phyloP scores from a whole-genome alignment of 306 rosid genomes.

The Cercis canadensis region DNA sequence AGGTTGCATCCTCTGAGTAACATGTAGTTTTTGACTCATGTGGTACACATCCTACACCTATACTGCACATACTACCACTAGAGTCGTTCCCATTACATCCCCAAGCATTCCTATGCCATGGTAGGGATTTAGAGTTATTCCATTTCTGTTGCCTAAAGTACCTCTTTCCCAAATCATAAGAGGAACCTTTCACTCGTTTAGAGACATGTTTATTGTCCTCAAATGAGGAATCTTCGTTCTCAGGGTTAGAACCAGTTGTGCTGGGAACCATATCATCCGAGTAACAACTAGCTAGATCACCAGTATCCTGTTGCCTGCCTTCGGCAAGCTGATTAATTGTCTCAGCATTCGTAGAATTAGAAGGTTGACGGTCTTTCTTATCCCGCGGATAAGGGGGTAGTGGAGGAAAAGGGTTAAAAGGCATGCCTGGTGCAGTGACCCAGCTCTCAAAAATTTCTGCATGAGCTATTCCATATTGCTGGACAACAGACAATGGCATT shows the following conservation, averaged over 20 bases:
- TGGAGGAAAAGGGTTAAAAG: slow-evolving; percentile 94
- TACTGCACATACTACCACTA: slow-evolving; percentile 46
- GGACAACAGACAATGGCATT: slow-evolving; percentile 70
- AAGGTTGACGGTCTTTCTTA: slow-evolving; percentile 49
- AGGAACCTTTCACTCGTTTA: slow-evolving; percentile 61
- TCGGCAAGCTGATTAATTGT: slow-evolving; percentile 46
- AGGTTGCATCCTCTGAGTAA: slow-evolving; percentile 65
- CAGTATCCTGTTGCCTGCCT: slow-evolving; percentile 44
- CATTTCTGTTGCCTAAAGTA: slow-evolving; percentile 90
- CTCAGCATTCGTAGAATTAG: slow-evolving; percentile 38
- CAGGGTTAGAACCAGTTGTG: slow-evolving; percentile 55
- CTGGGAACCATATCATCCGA: slow-evolving; percentile 61
- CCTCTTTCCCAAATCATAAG: slow-evolving; percentile 67
- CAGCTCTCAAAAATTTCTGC: slow-evolving; percentile 63
- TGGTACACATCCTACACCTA: slow-evolving; percentile 59
- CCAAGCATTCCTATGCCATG: slow-evolving; percentile 63
- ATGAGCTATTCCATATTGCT: slow-evolving; percentile 66
- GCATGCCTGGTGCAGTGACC: slow-evolving; percentile 88
- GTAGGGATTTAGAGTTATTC: slow-evolving; percentile 67
- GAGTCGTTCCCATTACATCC: slow-evolving; percentile 55
- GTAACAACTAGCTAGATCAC: slow-evolving; percentile 43
- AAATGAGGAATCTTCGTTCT: slow-evolving; percentile 36
- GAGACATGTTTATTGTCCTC: slow-evolving; percentile 39
- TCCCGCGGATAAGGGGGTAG: slow-evolving; percentile 69
- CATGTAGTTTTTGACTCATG: slow-evolving; percentile 53